These are phyloP conservation scores for Endotrypanum monterogeii DNA, from an alignment of 208 protist species.

Conservation along the genomic window DNA sequence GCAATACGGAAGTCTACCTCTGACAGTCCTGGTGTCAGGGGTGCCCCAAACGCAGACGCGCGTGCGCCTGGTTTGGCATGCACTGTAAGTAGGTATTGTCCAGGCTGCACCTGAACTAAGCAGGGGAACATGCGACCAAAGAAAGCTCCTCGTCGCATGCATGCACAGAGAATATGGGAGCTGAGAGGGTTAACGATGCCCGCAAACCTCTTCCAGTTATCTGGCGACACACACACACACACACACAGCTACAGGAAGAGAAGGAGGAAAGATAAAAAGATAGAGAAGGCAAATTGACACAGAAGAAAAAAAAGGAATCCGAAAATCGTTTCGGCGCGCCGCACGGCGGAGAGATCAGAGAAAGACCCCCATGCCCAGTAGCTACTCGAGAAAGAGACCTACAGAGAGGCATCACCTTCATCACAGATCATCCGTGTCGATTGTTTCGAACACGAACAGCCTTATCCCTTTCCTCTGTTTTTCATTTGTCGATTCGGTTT, in stretches of 20 bases:
- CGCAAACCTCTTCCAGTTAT: not conserved
- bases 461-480: no score
- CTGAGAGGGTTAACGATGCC: not conserved
- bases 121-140: conserved; percentile 53
- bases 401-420: no score
- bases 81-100: conserved; percentile 52
- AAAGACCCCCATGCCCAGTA: no score
- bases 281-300: no score
- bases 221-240: not conserved
- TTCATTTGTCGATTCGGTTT: no score
- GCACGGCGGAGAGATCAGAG: no score
- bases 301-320: no score
- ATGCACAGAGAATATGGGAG: not conserved
- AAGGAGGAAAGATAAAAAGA: no score
- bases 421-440: no score
- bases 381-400: no score
- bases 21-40: conserved; percentile 22
- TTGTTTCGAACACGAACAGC: no score
- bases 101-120: conserved; percentile 42
- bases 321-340: no score
- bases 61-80: conserved; percentile 81
- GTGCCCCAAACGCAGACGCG: conserved; percentile 37
- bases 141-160: not conserved
- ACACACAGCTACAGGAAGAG: not conserved
- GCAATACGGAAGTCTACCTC: conserved; percentile 65